phyloP scores from a whole-genome alignment of 768 basidiomycete genomes.

The Kwoniella pini region DNA sequence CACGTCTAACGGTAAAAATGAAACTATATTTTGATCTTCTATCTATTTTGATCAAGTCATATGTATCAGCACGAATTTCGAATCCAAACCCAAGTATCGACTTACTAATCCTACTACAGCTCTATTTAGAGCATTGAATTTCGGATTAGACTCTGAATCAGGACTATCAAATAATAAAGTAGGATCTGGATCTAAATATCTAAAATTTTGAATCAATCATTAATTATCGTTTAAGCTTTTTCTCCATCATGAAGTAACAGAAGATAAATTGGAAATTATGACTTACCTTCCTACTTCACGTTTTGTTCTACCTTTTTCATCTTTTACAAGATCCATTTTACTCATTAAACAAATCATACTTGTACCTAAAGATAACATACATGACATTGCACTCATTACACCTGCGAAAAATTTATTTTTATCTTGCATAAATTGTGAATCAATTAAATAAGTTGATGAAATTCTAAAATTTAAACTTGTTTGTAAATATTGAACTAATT shows the following conservation, averaged over 20 bases:
- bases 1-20: conserved; percentile 92
- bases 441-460: conserved; percentile 89
- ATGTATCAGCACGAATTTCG: not conserved
- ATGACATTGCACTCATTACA: conserved; percentile 95
- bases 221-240: not conserved
- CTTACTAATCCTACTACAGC: conserved; percentile 91
- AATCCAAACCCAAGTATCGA: conserved; percentile 7
- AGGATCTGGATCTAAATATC: conserved; percentile 95
- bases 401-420: conserved; percentile 98
- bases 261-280: not conserved
- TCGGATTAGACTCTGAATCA: conserved; percentile 63
- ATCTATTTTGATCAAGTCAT: conserved; percentile 62
- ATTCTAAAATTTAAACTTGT: conserved; percentile 75
- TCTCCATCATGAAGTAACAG: not conserved
- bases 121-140: conserved; percentile 89
- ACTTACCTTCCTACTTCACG: conserved; percentile 80
- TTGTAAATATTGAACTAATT: conserved; percentile 68
- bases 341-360: conserved; percentile 98
- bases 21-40: conserved; percentile 96
- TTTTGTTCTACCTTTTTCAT: conserved; percentile 59
- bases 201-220: conserved; percentile 36
- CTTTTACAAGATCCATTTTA: conserved; percentile 94
- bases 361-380: conserved; percentile 96
- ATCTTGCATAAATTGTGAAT: conserved; percentile 99
- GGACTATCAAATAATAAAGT: conserved; percentile 66